Percentiles rank a stretch among this genome's conserved stretches.
These are phyloP conservation scores for Phylloporus arenicola DNA, from an alignment of 768 basidiomycete species.

Conservation along the genomic window DNA sequence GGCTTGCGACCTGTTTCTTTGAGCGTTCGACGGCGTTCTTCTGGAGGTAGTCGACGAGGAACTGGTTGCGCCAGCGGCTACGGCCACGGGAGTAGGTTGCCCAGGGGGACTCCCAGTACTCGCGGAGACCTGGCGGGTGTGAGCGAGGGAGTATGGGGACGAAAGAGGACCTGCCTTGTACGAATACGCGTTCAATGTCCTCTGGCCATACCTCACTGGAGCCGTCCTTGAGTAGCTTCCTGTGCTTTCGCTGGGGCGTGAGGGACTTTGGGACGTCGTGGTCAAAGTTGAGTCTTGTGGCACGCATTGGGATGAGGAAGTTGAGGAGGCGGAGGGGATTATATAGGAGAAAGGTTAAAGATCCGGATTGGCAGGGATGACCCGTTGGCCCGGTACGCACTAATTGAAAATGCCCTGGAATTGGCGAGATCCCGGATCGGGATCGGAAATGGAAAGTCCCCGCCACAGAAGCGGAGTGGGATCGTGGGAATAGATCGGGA, in stretches of 20 bases:
- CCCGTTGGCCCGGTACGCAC: conserved; percentile 22
- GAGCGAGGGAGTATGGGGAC: background rate
- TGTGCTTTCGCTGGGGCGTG: conserved; percentile 76
- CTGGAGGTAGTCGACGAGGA: conserved; percentile 74
- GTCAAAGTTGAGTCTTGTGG: conserved; percentile 23
- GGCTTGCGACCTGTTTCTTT: conserved; percentile 88
- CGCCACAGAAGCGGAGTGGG: conserved; percentile 45
- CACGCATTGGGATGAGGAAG: conserved; percentile 20
- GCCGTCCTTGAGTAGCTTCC: conserved; percentile 82
- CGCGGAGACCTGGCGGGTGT: conserved; percentile 51
- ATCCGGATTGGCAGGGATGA: conserved; percentile 39
- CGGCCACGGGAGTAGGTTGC: conserved; percentile 76
- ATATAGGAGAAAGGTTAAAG: conserved; percentile 40
- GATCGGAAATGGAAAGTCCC: conserved; percentile 42
- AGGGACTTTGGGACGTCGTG: conserved; percentile 21
- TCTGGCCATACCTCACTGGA: conserved; percentile 79
- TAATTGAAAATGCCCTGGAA: conserved; percentile 31
- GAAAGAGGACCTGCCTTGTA: conserved; percentile 46
- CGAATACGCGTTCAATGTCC: conserved; percentile 68
- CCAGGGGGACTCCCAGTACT: conserved; percentile 79
- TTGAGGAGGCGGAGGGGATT: conserved; percentile 18
- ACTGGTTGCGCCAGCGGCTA: conserved; percentile 79
- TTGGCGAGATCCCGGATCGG: conserved; percentile 29
- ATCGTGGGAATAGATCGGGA: conserved; percentile 17
- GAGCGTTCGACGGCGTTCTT: conserved; percentile 64